Evolutionary conservation across 371 early-diverging fungal species (phyloP).

Genomic region (Amoeboaphelidium occidentale): DNA sequence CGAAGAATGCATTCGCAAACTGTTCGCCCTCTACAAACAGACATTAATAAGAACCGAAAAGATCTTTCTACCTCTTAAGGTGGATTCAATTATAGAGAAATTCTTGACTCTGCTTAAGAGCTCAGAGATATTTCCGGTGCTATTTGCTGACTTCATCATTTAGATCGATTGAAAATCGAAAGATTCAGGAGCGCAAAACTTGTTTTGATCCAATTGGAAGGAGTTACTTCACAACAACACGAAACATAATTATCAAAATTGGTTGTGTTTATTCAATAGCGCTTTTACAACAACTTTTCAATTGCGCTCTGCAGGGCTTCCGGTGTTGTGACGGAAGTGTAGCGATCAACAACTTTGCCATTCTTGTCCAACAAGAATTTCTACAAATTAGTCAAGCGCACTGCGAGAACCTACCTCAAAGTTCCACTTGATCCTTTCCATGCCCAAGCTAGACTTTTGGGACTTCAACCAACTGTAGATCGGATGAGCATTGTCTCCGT

Average conservation of each 20-base stretch:
- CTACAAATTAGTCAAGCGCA: conserved; percentile 11
- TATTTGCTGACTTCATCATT: no score
- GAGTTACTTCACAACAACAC: no score
- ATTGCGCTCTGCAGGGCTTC: conserved; percentile 23
- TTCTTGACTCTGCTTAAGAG: conserved; percentile 57
- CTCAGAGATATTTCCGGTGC: no score
- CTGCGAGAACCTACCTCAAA: conserved; percentile 9
- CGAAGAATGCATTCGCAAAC: conserved; percentile 91
- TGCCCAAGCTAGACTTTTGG: not conserved
- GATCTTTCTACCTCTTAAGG: conserved; percentile 61
- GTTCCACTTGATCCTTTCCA: conserved; percentile 13
- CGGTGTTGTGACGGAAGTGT: conserved; percentile 27
- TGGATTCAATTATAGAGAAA: conserved; percentile 87
- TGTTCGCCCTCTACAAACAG: conserved; percentile 80
- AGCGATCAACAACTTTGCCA: conserved; percentile 38
- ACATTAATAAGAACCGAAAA: no score
- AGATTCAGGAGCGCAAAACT: no score
- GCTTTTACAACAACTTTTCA: conserved; percentile 16
- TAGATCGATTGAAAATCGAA: no score
- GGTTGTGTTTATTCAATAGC: no score
- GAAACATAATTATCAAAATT: no score
- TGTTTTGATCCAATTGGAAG: no score
- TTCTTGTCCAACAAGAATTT: conserved; percentile 45
- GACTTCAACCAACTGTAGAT: conserved; percentile 7
- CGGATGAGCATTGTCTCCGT: conserved; percentile 14